phyloP scores from a whole-genome alignment of 2,329 filamentous ascomycete species.

The Pseudonectria foliicola region DNA sequence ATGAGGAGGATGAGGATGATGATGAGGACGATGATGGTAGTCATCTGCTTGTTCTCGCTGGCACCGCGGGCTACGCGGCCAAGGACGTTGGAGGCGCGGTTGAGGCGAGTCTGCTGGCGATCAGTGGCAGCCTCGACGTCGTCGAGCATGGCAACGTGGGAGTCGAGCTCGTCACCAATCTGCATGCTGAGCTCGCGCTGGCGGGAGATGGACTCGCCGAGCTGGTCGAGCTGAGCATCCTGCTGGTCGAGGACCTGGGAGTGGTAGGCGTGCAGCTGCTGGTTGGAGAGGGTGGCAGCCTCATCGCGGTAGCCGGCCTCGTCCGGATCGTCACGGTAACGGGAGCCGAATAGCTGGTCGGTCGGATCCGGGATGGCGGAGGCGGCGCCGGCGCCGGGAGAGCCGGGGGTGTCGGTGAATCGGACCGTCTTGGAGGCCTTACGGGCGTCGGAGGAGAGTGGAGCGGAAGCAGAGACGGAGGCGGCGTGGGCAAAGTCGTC shows the following conservation, averaged over 20 bases:
- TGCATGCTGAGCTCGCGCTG: slow-evolving; percentile 91
- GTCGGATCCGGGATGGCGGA: slow-evolving; percentile 32
- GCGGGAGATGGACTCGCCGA: slow-evolving; percentile 79
- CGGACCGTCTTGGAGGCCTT: slow-evolving; percentile 72
- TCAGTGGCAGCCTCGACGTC: slow-evolving; percentile 81
- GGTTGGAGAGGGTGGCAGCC: slow-evolving; percentile 60
- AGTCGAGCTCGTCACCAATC: slow-evolving; percentile 92
- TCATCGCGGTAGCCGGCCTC: slow-evolving; percentile 55
- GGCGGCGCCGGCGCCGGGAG: slow-evolving; percentile 29
- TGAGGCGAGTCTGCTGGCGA: slow-evolving; percentile 68
- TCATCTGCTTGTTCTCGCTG: slow-evolving; percentile 82
- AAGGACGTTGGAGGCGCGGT: slow-evolving; percentile 66
- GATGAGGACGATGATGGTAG: slow-evolving; percentile 72
- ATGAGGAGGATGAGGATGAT: slow-evolving; percentile 77
- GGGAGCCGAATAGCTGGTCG: slow-evolving; percentile 40
- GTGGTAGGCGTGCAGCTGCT: slow-evolving; percentile 84
- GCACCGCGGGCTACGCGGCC: slow-evolving; percentile 66
- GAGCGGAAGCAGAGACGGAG: too few relatives aligned
- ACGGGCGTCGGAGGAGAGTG: slow-evolving; percentile 19
- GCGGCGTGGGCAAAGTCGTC: slow-evolving; percentile 59
- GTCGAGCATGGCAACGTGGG: slow-evolving; percentile 81
- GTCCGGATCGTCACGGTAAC: slow-evolving; percentile 63
- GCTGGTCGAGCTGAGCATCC: slow-evolving; percentile 82
- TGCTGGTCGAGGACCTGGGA: slow-evolving; percentile 75
- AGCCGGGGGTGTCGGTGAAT: slow-evolving; percentile 61